A percentile compares a stretch with the other conserved stretches of the same genome.
Conservation (phyloP, 2,329 filamentous ascomycete genomes). For the Scleromitrula shiraiana region DNA sequence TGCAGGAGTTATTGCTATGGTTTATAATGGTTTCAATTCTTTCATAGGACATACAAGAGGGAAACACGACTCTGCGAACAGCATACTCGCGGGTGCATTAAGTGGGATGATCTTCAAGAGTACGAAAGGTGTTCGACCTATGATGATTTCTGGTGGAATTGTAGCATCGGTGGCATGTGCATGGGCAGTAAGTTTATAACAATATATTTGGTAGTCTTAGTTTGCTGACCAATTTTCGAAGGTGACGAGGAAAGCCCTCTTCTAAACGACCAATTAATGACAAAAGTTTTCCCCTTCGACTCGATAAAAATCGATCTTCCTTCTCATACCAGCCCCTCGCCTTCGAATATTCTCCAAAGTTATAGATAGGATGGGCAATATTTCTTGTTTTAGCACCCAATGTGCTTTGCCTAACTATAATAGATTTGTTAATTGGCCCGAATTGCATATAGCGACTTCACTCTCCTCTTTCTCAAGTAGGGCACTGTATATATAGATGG, state of each 20-base stretch:
- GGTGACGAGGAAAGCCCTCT: slow-evolving; percentile 43
- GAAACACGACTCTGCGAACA: slow-evolving; percentile 86
- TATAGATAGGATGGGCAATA: slow-evolving; percentile 7
- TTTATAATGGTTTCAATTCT: slow-evolving; percentile 91
- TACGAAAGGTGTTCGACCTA: slow-evolving; percentile 79
- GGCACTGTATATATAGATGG: slow-evolving; percentile 30
- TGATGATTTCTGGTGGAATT: slow-evolving; percentile 89
- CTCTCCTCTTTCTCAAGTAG: slow-evolving; percentile 27
- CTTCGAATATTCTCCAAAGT: slow-evolving; percentile 4
- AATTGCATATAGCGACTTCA: slow-evolving; percentile 31
- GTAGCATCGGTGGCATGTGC: slow-evolving; percentile 76
- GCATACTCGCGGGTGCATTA: slow-evolving; percentile 72
- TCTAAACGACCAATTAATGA: slow-evolving; percentile 29
- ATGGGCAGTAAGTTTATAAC: slow-evolving; percentile 70
- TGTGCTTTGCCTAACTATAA: slow-evolving; percentile 25
- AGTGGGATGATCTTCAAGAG: slow-evolving; percentile 97
- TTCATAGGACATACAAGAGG: slow-evolving; percentile 70
- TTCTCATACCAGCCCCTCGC: slow-evolving; percentile 1
- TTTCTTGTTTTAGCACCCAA: slow-evolving; percentile 27
- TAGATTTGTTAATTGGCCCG: slow-evolving; percentile 26
- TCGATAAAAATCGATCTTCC: slow-evolving; percentile 1
- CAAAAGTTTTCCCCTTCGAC: neutral
- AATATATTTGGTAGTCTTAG: neutral
- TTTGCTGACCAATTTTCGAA: slow-evolving; percentile 25
- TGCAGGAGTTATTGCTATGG: slow-evolving; percentile 88